Conservation (phyloP, 1,284 basidiomycete species). For the Coniophora puteana region DNA sequence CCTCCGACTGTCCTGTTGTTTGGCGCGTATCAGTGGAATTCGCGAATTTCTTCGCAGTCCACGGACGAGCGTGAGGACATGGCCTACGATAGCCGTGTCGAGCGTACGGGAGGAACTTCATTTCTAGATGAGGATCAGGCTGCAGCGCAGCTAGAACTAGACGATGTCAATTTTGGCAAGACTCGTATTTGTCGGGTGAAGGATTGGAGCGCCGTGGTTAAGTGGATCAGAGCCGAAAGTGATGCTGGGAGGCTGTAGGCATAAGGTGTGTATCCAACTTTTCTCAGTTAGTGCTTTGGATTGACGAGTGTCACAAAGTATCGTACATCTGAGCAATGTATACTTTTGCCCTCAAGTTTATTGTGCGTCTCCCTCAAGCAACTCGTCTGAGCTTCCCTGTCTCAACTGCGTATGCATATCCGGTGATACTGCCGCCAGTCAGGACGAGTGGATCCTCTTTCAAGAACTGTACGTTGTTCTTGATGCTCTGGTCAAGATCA, state of each 20-base stretch:
- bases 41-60: slow-evolving; percentile 34
- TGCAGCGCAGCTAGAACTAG: slow-evolving; percentile 8
- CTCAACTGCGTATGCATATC: slow-evolving; percentile 65
- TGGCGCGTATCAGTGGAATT: slow-evolving; percentile 78
- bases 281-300: background rate
- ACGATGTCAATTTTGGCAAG: slow-evolving; percentile 29
- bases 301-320: background rate
- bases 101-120: slow-evolving; percentile 41
- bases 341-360: too few species aligned
- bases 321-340: slow-evolving; percentile 1
- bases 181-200: slow-evolving; percentile 45
- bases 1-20: slow-evolving; percentile 63
- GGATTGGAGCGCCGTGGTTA: slow-evolving; percentile 53
- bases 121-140: slow-evolving; percentile 55
- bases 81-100: slow-evolving; percentile 54
- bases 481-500: slow-evolving; percentile 51
- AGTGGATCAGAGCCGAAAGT: slow-evolving; percentile 38
- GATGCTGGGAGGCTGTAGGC: slow-evolving; percentile 20
- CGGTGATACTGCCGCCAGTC: slow-evolving; percentile 50
- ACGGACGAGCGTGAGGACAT: slow-evolving; percentile 48
- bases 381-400: slow-evolving; percentile 47
- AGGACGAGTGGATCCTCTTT: slow-evolving; percentile 52
- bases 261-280: background rate
- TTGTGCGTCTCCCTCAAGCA: slow-evolving; percentile 6
- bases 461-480: slow-evolving; percentile 54